Evolutionary conservation across 169 alveolate genomes (phyloP).

Genomic region (Plasmodium ovale): DNA sequence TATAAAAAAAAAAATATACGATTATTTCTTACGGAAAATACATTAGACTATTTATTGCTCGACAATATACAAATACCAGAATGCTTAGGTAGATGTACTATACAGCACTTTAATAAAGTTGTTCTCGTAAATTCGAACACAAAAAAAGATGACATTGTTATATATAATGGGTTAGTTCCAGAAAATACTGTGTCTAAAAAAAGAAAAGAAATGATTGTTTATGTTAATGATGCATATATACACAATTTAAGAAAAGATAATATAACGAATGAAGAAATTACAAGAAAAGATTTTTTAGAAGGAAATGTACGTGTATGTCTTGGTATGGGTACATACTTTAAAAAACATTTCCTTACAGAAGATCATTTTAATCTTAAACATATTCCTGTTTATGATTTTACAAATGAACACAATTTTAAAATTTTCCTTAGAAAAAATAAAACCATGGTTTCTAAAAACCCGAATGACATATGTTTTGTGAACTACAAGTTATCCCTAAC

Average conservation of each 20-base stretch:
- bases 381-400: slow-evolving; percentile 28
- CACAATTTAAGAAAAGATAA: slow-evolving; percentile 10
- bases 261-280: slow-evolving; percentile 23
- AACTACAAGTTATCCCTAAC: slow-evolving; percentile 9
- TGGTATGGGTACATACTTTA: slow-evolving; percentile 34
- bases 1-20: slow-evolving; percentile 1
- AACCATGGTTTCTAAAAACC: not conserved
- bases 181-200: not conserved
- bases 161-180: slow-evolving; percentile 31
- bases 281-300: not conserved
- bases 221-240: slow-evolving; percentile 2
- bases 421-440: slow-evolving; percentile 36
- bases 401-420: slow-evolving; percentile 6
- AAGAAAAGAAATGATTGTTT: slow-evolving; percentile 27
- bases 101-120: slow-evolving; percentile 21
- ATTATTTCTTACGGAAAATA: slow-evolving; percentile 30
- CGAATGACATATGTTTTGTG: slow-evolving; percentile 23
- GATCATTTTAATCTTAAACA: slow-evolving; percentile 29
- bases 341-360: slow-evolving; percentile 2
- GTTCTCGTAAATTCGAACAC: not conserved
- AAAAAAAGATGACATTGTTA: not conserved
- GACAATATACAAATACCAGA: slow-evolving; percentile 46
- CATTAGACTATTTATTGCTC: slow-evolving; percentile 30
- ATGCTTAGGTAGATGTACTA: slow-evolving; percentile 52
- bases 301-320: slow-evolving; percentile 15